A percentile compares a stretch with the other conserved stretches of the same genome.
Conservation (phyloP, 139 green algal species). For the Gonium pectorale region DNA sequence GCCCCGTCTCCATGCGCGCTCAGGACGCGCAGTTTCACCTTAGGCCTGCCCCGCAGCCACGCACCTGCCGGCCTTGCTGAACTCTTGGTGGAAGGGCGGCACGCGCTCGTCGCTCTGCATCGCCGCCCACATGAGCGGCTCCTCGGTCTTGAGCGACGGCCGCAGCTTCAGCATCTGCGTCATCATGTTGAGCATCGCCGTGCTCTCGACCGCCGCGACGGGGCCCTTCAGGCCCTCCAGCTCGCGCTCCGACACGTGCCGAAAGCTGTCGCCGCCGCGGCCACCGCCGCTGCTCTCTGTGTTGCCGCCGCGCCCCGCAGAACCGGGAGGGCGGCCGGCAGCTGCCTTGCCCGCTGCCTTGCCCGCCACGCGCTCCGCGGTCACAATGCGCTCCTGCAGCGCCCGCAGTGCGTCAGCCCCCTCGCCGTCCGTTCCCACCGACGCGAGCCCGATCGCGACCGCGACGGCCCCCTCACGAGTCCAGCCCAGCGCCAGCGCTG, state of each 20-base stretch:
- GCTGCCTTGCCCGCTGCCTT: no score
- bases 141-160: background rate
- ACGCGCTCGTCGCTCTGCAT: conserved; percentile 21
- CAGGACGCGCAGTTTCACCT: no score
- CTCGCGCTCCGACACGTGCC: background rate
- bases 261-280: background rate
- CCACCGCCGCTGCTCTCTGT: background rate
- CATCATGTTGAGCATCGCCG: background rate
- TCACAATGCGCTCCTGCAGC: conserved; percentile 7
- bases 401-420: background rate
- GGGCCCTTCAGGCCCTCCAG: background rate
- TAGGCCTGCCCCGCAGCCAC: background rate
- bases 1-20: no score
- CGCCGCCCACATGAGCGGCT: background rate
- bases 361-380: no score
- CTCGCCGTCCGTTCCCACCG: background rate
- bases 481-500: conserved; percentile 32
- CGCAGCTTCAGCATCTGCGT: background rate
- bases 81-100: conserved; percentile 38
- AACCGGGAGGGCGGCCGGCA: no score
- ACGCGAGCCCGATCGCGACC: background rate
- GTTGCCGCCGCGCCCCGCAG: no score
- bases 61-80: conserved; percentile 35
- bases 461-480: conserved; percentile 9
- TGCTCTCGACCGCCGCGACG: background rate